phyloP scores from a whole-genome alignment of 257 asterid genomes.

The Schizonepeta tenuifolia region DNA sequence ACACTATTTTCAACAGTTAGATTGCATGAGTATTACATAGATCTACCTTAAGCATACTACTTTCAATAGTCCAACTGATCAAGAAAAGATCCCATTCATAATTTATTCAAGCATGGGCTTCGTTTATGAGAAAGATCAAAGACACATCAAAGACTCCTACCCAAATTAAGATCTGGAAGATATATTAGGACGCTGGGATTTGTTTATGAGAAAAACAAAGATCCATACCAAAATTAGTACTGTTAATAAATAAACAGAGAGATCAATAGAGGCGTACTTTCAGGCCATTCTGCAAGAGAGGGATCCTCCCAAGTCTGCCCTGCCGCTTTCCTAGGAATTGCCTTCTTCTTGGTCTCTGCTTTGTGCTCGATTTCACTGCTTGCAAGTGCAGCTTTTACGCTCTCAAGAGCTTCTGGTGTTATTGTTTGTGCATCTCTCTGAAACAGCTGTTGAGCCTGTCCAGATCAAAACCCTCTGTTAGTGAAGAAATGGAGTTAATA shows the following conservation, averaged over 20 bases:
- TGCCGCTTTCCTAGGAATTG: constrained; percentile 94
- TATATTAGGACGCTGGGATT: not conserved
- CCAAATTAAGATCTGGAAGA: not conserved
- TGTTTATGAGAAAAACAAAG: not conserved
- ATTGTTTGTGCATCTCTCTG: constrained; percentile 97
- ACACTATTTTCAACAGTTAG: too few relatives aligned
- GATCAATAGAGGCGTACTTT: constrained; percentile 56
- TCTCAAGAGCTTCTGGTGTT: constrained; percentile 95
- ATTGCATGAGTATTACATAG: too few relatives aligned
- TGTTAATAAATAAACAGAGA: not conserved
- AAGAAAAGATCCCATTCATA: too few relatives aligned
- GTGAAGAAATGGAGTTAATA: constrained; percentile 9
- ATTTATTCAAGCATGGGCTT: too few relatives aligned
- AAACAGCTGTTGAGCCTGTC: constrained; percentile 93
- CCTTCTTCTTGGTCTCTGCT: constrained; percentile 92
- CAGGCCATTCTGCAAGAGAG: constrained; percentile 98
- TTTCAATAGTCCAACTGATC: not conserved
- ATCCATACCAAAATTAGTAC: not conserved
- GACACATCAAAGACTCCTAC: too few relatives aligned
- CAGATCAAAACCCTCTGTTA: constrained; percentile 28
- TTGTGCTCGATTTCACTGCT: constrained; percentile 92
- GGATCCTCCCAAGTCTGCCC: constrained; percentile 98
- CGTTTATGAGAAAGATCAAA: too few relatives aligned
- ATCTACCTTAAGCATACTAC: not conserved
- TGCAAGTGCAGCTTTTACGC: constrained; percentile 98